Evolutionary conservation across 345 rosid genomes (phyloP), one percentile per base, ranked within the genome.

Genomic region (Syzygium aromaticum): DNA sequence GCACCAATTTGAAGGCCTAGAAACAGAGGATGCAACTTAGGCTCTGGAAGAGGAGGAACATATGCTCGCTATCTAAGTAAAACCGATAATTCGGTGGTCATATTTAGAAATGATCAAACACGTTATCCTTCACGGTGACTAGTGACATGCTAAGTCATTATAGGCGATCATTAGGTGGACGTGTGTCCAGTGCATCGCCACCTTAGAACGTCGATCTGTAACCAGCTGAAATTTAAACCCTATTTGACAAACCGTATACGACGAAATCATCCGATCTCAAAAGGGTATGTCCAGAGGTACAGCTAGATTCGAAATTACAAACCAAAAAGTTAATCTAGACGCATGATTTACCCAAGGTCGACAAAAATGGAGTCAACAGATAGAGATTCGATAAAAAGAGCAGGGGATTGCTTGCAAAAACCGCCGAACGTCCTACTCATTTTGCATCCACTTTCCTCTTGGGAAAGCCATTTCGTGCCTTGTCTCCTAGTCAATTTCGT

Each of bases 131-230:
- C 3, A 33, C 1, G 13, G 2, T 17, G 23, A 38, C 11, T 19
- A 8, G 21, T 2, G 13, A 33, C 25, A 5, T 2, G 13, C 8
- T 0, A 6, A 67, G 46, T 33, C 1, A 2, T 33, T 38, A 19
- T 0, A 5, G 14, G 25, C 49, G 3, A 19, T 73, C 49, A 73
- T 17, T 19, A 33, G 0, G 0, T 19, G 7, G 46, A 19, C 80
- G 6, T 5, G 27, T 10, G 23, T 73, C 3, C 19, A 73, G 7
- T 4, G 80, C 80, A 33, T 19, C 1, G 7, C 25, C 80, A 3
- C 8, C 27, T 56, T 4, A 2, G 4, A 22, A 22, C n/a, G 11
- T 8, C 11, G 5, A 9, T 56, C 10, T 8, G 0, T 9, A 9
- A 23, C 5, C 2, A 11, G 25, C 11, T 23, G 63, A 57, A 57